A percentile compares a stretch with the other conserved stretches of the same genome.
Evolutionary conservation across 129 eudicot genomes (phyloP).

Genomic region (Chrysanthemum seticuspe): DNA sequence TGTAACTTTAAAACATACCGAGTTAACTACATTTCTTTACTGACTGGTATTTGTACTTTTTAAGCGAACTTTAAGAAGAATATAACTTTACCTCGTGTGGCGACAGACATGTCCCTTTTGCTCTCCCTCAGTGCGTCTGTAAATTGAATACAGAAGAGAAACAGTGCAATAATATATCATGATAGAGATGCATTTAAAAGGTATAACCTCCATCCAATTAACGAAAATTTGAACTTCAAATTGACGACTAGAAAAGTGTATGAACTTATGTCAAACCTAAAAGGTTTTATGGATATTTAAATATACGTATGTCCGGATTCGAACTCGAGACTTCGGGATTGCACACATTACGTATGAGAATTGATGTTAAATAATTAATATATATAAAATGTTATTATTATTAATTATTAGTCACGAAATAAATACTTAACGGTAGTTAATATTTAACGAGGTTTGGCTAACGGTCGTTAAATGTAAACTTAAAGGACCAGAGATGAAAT

Average conservation of each 20-base stretch:
- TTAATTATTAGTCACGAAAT: no score
- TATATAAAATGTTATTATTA: no score
- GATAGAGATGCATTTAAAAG: background rate
- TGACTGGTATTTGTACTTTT: no score
- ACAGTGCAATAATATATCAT: slow-evolving; percentile 2
- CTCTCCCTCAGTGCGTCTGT: slow-evolving; percentile 81
- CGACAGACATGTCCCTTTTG: slow-evolving; percentile 86
- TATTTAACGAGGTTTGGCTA: no score
- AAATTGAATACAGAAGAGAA: slow-evolving; percentile 15
- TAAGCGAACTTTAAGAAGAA: background rate
- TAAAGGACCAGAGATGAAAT: no score
- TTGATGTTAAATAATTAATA: no score
- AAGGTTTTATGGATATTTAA: no score
- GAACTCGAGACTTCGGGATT: no score
- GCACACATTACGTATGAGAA: no score
- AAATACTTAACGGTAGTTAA: no score
- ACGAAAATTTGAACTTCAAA: background rate
- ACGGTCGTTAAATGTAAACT: no score
- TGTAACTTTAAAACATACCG: background rate
- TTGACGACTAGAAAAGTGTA: background rate
- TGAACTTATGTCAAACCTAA: background rate
- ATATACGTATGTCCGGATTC: no score
- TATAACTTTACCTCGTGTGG: slow-evolving; percentile 64
- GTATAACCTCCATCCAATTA: background rate
- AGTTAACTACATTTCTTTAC: slow-evolving; percentile 15